phyloP scores from a whole-genome alignment of 345 rosid genomes.

The Moricandia arvensis region DNA sequence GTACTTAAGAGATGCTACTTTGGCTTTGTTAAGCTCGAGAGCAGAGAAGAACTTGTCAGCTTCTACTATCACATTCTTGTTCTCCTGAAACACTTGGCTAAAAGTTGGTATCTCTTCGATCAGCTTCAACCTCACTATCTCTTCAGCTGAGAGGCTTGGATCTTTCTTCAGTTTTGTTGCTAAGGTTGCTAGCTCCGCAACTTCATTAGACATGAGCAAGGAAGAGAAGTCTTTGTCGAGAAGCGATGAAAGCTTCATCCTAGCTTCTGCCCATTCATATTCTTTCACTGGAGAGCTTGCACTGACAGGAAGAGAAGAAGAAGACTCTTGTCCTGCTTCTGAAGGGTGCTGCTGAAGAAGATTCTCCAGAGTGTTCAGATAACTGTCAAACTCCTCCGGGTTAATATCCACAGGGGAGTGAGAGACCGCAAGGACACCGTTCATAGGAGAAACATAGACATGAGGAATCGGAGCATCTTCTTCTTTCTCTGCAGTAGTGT shows the following conservation, averaged over 20 bases:
- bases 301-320: conserved; percentile 3
- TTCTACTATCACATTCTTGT: conserved; percentile 42
- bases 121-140: conserved; percentile 59
- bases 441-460: conserved; percentile 37
- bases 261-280: conserved; percentile 52
- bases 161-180: conserved; percentile 53
- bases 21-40: conserved; percentile 55
- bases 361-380: conserved; percentile 56
- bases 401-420: conserved; percentile 35
- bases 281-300: conserved; percentile 33
- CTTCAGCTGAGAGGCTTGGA: conserved; percentile 58
- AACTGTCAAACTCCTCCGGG: conserved; percentile 64
- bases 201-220: conserved; percentile 46
- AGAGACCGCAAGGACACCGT: conserved; percentile 30
- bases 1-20: conserved; percentile 52
- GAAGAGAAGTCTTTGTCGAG: conserved; percentile 57
- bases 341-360: conserved; percentile 51
- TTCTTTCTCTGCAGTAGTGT: neutral
- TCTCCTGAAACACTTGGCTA: conserved; percentile 55
- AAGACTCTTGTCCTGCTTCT: conserved; percentile 18
- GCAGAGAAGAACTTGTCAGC: conserved; percentile 45
- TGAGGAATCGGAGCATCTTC: conserved; percentile 34
- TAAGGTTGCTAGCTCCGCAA: conserved; percentile 44
- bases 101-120: conserved; percentile 64
- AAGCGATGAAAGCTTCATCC: conserved; percentile 55